Evolutionary conservation across 441 rosid species (phyloP).

Genomic region (Erysimum cheiri): DNA sequence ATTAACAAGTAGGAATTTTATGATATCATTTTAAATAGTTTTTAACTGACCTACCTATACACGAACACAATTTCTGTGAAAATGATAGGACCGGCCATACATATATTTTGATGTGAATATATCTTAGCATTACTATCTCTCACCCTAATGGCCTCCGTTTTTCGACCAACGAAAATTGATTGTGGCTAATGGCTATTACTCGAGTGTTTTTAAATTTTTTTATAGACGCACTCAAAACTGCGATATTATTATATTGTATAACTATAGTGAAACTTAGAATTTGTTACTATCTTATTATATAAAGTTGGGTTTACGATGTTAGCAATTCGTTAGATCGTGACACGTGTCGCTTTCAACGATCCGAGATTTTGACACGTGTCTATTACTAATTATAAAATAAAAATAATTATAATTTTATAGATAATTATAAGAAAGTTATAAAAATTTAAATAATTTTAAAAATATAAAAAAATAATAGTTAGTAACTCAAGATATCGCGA

Average conservation of each 20-base stretch:
- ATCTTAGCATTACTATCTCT: constrained; percentile 14
- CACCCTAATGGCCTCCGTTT: constrained; percentile 22
- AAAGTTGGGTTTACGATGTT: no score
- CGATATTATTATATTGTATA: not conserved
- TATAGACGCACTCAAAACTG: not conserved
- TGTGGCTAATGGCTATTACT: constrained; percentile 1
- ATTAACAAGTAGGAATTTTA: constrained; percentile 11
- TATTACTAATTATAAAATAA: no score
- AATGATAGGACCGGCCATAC: constrained; percentile 17
- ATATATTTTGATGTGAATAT: not conserved
- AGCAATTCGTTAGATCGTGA: no score
- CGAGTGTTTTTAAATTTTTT: not conserved
- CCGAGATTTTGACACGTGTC: no score
- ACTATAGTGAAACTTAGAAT: not conserved
- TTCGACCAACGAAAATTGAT: constrained; percentile 14
- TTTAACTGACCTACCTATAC: constrained; percentile 14
- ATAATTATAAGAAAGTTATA: no score
- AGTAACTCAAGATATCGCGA: no score
- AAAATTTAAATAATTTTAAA: no score
- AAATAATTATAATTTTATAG: no score
- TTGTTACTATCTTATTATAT: not conserved
- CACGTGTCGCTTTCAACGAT: no score
- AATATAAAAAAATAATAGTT: no score
- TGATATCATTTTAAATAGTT: constrained; percentile 12
- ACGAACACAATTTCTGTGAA: constrained; percentile 7